Evolutionary conservation across 495 filamentous ascomycete species (phyloP), one percentile per base, ranked within the genome.

Genomic region (Aspergillus asperescens): DNA sequence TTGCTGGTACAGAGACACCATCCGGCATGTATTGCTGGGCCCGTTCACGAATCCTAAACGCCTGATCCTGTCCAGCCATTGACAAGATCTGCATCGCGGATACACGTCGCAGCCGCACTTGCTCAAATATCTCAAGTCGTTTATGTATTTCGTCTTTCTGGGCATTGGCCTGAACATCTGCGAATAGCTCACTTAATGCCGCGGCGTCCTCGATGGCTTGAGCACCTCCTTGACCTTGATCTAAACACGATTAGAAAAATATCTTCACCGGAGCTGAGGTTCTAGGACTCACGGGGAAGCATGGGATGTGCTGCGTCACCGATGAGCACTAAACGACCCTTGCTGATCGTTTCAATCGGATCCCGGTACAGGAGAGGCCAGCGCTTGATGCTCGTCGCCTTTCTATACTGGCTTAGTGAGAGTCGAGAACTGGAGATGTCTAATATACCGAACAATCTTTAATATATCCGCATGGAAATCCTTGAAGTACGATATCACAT

Each of bases 251-350:
- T 44, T 10, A 40, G 38, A 18, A 7, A 19, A 0, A 31, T 16
- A 6, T 10, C 6, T 48, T n/a, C 4, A 22, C 10, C 1, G 22
- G 1, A 12, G 35, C 2, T 24, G 4, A 25, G 18, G 22, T 63
- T 55, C 38, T 64, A 61, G 0, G 72, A 76, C 78, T 77, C 77
- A 66, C 68, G 41, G 23, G 40, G 39, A 18, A 55, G 13, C 58
- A 76, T 72, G 9, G 76, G 69, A 62, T 78, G 78, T 9, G 72
- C 77, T 1, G 76, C 76, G 45, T 79, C 75, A 13, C 77, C 76
- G 9, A 75, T 63, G 3, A 78, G 60, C 7, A 73, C 55, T 22
- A 77, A 46, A 15, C 64, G 72, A 3, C 64, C 64, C n/a, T 64
- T 67, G 20, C 58, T 53, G 67, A 72, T 77, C 0, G 50, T 62